Evolutionary conservation across 2,329 filamentous ascomycete species (phyloP).

Genomic region (Colletotrichum tanaceti): DNA sequence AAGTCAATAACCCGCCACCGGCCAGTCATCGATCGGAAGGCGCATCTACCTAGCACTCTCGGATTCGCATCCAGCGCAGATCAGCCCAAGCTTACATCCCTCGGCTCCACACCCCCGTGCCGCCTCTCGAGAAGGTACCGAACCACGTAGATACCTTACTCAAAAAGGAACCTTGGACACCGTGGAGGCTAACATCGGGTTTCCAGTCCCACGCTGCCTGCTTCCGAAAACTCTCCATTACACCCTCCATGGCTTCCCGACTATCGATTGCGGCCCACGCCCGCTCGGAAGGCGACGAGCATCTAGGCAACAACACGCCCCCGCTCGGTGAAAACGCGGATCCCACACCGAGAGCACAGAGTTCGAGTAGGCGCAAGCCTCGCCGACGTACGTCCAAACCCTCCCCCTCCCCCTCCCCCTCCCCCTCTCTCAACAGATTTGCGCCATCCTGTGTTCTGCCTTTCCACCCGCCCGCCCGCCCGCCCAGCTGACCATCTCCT

Average conservation of each 20-base stretch:
- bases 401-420: no score
- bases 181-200: background rate
- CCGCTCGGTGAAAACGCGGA: background rate
- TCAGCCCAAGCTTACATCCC: background rate
- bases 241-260: background rate
- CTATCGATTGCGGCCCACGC: constrained; percentile 15
- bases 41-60: background rate
- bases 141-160: background rate
- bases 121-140: background rate
- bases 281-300: background rate
- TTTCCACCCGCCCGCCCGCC: background rate
- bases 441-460: no score
- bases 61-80: background rate
- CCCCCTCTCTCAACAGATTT: no score
- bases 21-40: background rate
- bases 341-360: background rate
- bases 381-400: constrained; percentile 7
- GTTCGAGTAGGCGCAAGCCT: background rate
- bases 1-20: background rate
- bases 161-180: background rate
- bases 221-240: background rate
- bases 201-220: background rate
- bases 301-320: background rate
- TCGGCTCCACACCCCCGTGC: background rate
- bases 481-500: background rate